Base-by-base conservation (phyloP, 768 basidiomycete genomes). In the Mycena crocata region DNA sequence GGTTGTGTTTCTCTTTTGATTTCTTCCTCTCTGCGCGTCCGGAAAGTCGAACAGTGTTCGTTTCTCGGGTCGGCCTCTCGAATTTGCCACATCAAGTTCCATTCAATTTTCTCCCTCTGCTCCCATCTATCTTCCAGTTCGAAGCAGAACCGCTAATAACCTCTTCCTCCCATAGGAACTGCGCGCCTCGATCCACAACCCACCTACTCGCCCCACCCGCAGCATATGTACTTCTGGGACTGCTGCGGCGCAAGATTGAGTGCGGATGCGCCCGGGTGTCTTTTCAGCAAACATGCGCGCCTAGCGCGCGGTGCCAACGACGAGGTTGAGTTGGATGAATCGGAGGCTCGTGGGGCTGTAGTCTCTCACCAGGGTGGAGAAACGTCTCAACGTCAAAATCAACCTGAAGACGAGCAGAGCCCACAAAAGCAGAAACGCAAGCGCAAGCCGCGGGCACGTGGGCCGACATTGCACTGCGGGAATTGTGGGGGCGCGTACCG, bases 181-280 rank as follows among this genome's bases (percentile, higher is more conserved):
- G 49, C 59, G 49, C 12, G 31, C 1, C 30, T 51, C 1, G 59
- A 61, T 39, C 59, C 48, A 13, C 28, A n/a, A 37, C 37, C 37
- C 56, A 31, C 24, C 5, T 15, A 40, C n/a, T 15, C 31, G 13
- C 26, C 42, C 34, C 44, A 21, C 35, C 48, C 48, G 14, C 14
- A 37, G 7, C 24, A 17, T 5, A 3, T 61, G 12, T 61, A 61
- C 49, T 61, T 51, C 48, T 61, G 59, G 59, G 39, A 61, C 48
- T 61, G 59, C 59, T 61, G 59, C 35, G 59, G 59, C n/a, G 59
- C 37, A n/a, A 37, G 48, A 30, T 39, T 61, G 37, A 23, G n/a
- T 12, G 37, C 49, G 23, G 19, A 19, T 24, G 42, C 28, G 28
- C 37, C 59, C 19, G 59, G 59, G 40, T 61, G 59, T 40, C 9